Evolutionary conservation across 1,139 yeast genomes (phyloP), one percentile per base, ranked within the genome.

Genomic region (Taphrina flavorubra): DNA sequence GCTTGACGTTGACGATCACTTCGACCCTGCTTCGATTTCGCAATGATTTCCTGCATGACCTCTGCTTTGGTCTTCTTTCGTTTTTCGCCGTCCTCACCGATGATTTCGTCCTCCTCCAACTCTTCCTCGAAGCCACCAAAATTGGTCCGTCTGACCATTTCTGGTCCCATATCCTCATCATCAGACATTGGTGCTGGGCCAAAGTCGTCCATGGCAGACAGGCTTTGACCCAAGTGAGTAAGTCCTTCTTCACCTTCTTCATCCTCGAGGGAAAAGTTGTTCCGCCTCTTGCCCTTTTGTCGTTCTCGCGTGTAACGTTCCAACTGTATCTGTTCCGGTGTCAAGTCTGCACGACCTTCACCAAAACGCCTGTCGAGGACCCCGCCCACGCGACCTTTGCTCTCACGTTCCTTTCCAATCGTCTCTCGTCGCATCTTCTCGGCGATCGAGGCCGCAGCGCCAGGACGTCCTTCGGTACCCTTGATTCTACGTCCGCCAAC

Each of bases 21-120:
- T 77, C 92, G 94, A 79, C 92, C 86, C 77, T 86, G 86, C 77
- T 95, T 95, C 11, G 97, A 91, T 78, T 95, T 95, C 55, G 97
- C 97, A 72, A 95, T 94, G 69, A 95, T 86, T 78, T 95, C 99
- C 75, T 90, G 87, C 99, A 95, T 94, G 53, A 95, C 96, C 78
- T 95, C 99, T 57, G 91, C 90, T 77, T 94, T 92, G 40, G 94
- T 85, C 80, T 92, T 95, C 77, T 89, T 90, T 71, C 86, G 84
- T 40, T 82, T 81, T 0, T 84, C 84, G 51, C 75, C 81, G 5
- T 77, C 82, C 1, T 75, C 78, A 10, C 67, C 67, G 16, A 63
- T 63, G 18, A 55, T 55, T 7, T 75, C 78, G 10, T 81, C 84
- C 70, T 74, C 74, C 72, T 75, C 74, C 66, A 76, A 70, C 56